Base-by-base conservation (phyloP, 164 flowering plant species). In the Vitis rupestris region DNA sequence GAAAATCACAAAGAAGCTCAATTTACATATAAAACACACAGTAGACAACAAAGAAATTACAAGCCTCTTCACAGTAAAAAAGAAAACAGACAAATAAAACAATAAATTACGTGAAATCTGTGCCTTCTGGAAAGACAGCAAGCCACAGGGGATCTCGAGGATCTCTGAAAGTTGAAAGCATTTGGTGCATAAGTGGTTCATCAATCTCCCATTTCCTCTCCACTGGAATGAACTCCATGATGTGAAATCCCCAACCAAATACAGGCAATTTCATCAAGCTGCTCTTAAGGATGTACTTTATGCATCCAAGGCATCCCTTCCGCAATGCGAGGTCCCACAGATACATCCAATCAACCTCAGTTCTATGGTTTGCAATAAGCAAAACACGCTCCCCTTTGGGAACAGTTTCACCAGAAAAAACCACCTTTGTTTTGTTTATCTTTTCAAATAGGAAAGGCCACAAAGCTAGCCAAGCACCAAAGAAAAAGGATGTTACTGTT, bases 321-420 rank as follows among this genome's bases (percentile, higher is more conserved):
- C 98, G 76, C 73, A 85, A 68, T 29, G 97, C 99, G 74, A 95
- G 84, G 75, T 95, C 86, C 99, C 99, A 95, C 73, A 95, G 61
- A 71, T 95, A 95, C 99, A 93, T 95, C 99, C 99, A 93, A 63
- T 95, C 99, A 71, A 95, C 99, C 82, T 95, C 98, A 44, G 99
- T 95, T 76, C 94, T 84, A 71, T 95, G 99, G 72, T 95, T 95
- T 47, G 94, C 87, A 30, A 96, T 81, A 70, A 96, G 82, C 77
- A 96, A 74, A 51, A 86, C 90, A 50, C 98, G 90, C 72, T 96
- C 95, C 75, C 63, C 74, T 6, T 76, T 59, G 55, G 93, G 97
- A 72, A 90, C 86, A 64, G 64, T 71, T 9, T 90, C 97, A 31
- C 99, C 99, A 64, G 90, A 84, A 69, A 91, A 91, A 61, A 91